Evolutionary conservation across 2,329 filamentous ascomycete species (phyloP), one percentile per base, ranked within the genome.

Genomic region (Talaromyces sp.): DNA sequence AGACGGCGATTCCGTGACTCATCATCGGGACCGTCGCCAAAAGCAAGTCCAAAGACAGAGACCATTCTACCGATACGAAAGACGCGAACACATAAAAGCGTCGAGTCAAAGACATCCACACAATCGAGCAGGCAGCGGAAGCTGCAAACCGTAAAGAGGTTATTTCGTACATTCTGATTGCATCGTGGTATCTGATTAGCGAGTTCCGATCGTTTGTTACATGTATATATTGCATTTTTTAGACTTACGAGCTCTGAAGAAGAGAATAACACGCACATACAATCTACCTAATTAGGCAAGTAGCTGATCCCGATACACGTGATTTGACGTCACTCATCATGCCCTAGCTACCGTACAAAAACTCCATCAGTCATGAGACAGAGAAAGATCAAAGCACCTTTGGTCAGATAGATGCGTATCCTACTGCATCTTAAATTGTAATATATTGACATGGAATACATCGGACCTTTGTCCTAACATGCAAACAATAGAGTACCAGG

Each of bases 381-480:
- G 28, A 3, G 28, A 6, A 28, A 28, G 28, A 28, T 28, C n/a
- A n/a, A 28, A 28, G 6, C 28, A 28, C 6, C 28, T 28, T 28
- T 28, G 28, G 6, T 28, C 28, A 28, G 6, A 28, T 28, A 28
- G 28, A 3, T 28, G 6, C 6, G 3, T 28, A 28, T 28, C 46
- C 25, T 50, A n/a, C n/a, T 9, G 5, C 3, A 5, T 1, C 1
- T 11, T 1, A 1, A 0, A 2, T n/a, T 9, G 0, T 5, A 31
- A 14, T 7, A 11, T 50, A 7, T 5, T 31, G 8, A n/a, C 46
- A 8, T 50, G 25, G 46, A 50, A 50, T 3, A 1, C 25, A 16
- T 5, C 46, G 46, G 46, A 50, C 7, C 11, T 50, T 50, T 31
- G 21, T 50, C 14, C 46, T 28, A 16, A n/a, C 3, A 31, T 2